A percentile compares a stretch with the other conserved stretches of the same genome.
Evolutionary conservation across 371 early-diverging fungal species (phyloP).

Genomic region (Mucor piriformis): DNA sequence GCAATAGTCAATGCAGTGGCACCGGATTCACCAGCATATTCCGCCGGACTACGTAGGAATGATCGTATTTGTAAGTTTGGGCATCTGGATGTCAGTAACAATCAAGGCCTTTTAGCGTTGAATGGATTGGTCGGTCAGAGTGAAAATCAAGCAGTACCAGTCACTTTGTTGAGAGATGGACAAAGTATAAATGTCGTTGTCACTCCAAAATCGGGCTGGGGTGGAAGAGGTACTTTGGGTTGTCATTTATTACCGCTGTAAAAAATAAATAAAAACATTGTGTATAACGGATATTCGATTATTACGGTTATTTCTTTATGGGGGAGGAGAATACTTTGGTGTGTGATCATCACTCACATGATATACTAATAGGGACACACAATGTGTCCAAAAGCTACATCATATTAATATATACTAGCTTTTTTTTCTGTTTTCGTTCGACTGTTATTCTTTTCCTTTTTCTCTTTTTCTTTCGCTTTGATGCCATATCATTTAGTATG

Average conservation of each 20-base stretch:
- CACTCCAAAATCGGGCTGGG: conserved; percentile 70
- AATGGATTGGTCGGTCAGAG: conserved; percentile 54
- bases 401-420: background rate
- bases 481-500: background rate
- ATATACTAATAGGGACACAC: background rate
- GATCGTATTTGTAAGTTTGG: conserved; percentile 75
- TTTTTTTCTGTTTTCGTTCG: background rate
- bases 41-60: conserved; percentile 64
- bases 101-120: conserved; percentile 54
- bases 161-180: conserved; percentile 54
- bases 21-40: conserved; percentile 78
- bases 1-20: conserved; percentile 83
- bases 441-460: background rate
- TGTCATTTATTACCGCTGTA: conserved; percentile 49
- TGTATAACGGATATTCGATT: background rate
- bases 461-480: background rate
- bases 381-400: too few relatives aligned
- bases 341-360: too few relatives aligned
- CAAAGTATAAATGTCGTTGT: conserved; percentile 36
- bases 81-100: conserved; percentile 46
- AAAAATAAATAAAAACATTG: background rate
- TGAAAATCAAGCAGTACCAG: conserved; percentile 54
- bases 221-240: conserved; percentile 79
- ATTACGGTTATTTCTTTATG: too few relatives aligned
- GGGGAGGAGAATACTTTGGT: too few relatives aligned